Evolutionary conservation across 75 land plant species (phyloP).

Genomic region (Cupressus sempervirens): DNA sequence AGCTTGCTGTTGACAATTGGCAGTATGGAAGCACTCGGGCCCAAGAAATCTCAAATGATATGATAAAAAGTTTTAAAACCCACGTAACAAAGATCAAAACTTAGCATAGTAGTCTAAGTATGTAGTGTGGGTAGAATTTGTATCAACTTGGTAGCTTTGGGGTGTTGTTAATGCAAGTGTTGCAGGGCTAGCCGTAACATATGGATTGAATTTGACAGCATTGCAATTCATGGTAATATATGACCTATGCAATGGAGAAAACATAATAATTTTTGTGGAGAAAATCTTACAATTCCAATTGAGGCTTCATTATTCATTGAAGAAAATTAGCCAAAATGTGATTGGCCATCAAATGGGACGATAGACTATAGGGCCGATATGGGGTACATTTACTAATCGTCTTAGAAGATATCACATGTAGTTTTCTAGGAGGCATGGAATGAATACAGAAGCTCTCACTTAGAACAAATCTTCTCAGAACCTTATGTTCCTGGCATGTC

Average conservation of each 20-base stretch:
- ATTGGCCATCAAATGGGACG: conserved; percentile 32
- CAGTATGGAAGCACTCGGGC: no score
- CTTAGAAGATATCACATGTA: conserved; percentile 36
- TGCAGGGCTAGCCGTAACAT: conserved; percentile 37
- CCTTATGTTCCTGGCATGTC: conserved; percentile 28
- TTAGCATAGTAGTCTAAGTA: no score
- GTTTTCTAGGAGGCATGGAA: conserved; percentile 29
- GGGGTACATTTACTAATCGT: conserved; percentile 20
- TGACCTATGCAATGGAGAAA: conserved; percentile 30
- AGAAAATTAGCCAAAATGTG: conserved; percentile 14
- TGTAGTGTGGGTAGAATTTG: no score
- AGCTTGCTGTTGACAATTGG: no score
- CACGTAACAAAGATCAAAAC: no score
- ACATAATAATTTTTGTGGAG: conserved; percentile 35
- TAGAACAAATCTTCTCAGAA: conserved; percentile 28
- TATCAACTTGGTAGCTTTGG: no score
- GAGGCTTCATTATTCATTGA: conserved; percentile 17
- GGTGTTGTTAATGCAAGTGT: no score
- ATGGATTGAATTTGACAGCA: conserved; percentile 30
- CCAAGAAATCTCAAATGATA: no score
- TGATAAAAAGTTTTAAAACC: no score
- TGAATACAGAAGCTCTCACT: conserved; percentile 13
- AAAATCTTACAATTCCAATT: conserved; percentile 34
- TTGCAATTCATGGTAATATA: conserved; percentile 25
- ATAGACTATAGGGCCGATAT: conserved; percentile 34